Evolutionary conservation across 2,329 filamentous ascomycete species (phyloP).

Genomic region (Pseudopithomyces chartarum): DNA sequence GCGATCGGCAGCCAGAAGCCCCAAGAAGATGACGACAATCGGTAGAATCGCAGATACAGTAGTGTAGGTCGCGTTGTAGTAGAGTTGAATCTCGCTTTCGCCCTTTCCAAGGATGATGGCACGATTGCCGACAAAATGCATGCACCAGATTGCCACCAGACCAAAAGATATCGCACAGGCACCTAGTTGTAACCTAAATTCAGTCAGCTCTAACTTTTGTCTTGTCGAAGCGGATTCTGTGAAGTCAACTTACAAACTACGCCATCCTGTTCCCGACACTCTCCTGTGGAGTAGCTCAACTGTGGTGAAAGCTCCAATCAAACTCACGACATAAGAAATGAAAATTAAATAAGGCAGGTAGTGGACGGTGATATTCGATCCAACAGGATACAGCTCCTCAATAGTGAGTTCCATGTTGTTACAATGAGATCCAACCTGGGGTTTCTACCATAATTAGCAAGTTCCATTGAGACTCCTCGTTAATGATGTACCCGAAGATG

Average conservation of each 20-base stretch:
- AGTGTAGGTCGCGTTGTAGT: constrained; percentile 74
- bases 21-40: constrained; percentile 72
- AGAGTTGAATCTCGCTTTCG: constrained; percentile 65
- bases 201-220: constrained; percentile 8
- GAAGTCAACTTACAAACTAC: constrained; percentile 28
- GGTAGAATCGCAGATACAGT: constrained; percentile 80
- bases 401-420: constrained; percentile 14
- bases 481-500: background rate
- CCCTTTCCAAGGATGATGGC: constrained; percentile 74
- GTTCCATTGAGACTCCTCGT: too few species aligned
- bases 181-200: constrained; percentile 48
- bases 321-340: constrained; percentile 69
- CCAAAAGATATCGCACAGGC: constrained; percentile 52
- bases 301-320: constrained; percentile 76
- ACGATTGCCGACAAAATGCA: constrained; percentile 84
- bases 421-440: background rate
- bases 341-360: constrained; percentile 52
- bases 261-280: constrained; percentile 60
- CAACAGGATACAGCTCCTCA: constrained; percentile 34
- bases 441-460: background rate
- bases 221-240: constrained; percentile 26
- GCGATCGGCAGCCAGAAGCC: constrained; percentile 70
- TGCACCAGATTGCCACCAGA: constrained; percentile 56
- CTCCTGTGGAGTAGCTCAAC: constrained; percentile 80
- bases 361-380: constrained; percentile 45